Evolutionary conservation across 495 filamentous ascomycete genomes (phyloP).

Genomic region (Ascobolus immersus): DNA sequence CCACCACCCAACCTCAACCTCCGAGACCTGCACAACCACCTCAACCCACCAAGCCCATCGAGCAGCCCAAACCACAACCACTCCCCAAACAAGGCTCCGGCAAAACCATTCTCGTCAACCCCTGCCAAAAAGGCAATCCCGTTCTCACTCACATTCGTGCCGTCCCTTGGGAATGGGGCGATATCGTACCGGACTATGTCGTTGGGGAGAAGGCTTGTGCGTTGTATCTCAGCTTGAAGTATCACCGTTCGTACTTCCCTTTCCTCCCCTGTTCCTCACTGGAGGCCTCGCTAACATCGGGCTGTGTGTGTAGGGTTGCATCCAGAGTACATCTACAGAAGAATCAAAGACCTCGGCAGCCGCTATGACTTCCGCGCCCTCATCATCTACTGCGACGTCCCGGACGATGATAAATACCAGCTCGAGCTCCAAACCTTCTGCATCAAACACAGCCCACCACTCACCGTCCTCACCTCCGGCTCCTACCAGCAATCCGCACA

Average conservation of each 20-base stretch:
- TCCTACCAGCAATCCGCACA: slow-evolving; percentile 72
- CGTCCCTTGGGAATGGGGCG: slow-evolving; percentile 88
- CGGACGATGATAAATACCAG: slow-evolving; percentile 53
- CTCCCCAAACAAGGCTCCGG: too few species aligned
- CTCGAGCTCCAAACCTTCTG: slow-evolving; percentile 69
- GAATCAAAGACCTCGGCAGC: slow-evolving; percentile 50
- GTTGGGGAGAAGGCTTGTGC: slow-evolving; percentile 72
- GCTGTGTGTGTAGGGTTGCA: slow-evolving; percentile 31
- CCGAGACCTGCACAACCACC: too few species aligned
- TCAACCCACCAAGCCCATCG: too few species aligned
- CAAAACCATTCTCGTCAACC: too few species aligned
- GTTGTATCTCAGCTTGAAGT: slow-evolving; percentile 83
- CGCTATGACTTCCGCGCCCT: slow-evolving; percentile 68
- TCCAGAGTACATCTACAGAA: slow-evolving; percentile 91
- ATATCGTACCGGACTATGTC: slow-evolving; percentile 81
- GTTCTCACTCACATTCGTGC: slow-evolving; percentile 57
- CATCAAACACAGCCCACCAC: slow-evolving; percentile 71
- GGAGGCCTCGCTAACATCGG: slow-evolving; percentile 6
- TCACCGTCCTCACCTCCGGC: slow-evolving; percentile 84
- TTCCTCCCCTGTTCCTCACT: background rate
- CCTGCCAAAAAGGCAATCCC: slow-evolving; percentile 95
- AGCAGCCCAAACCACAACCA: too few species aligned
- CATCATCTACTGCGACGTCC: slow-evolving; percentile 78
- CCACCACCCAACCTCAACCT: too few species aligned
- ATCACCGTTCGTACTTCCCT: slow-evolving; percentile 35